Base-by-base conservation (phyloP, 495 filamentous ascomycete genomes). In the Talaromyces stipitatus region DNA sequence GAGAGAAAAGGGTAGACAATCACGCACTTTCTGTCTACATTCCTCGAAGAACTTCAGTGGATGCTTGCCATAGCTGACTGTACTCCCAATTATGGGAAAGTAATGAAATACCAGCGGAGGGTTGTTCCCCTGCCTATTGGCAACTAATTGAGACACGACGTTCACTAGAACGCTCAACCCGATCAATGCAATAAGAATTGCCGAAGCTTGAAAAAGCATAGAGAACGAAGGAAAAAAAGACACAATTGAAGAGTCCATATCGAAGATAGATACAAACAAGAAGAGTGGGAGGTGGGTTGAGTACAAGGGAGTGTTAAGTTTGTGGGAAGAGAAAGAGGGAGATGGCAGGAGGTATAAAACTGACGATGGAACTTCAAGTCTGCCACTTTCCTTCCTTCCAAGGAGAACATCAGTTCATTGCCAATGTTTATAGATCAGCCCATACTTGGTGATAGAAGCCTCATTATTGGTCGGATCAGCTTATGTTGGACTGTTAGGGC, bases 81-180 rank as follows among this genome's bases (percentile, higher is more conserved):
- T 85, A 62, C 76, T 84, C 50, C 83, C 83, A 50, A 86, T 67
- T 60, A 85, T 72, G 23, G 83, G 83, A 45, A 86, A 67, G 79
- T 76, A 83, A 66, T 86, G 82, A 69, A 85, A 85, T 32, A 85
- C 82, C n/a, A 86, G 57, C 1, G 83, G 83, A 14, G 83, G 83
- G 54, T 83, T 80, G 61, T 80, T 72, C 18, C 16, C 27, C 7
- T 76, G 73, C 57, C 86, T 87, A 67, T 80, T 85, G 72, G 87
- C 84, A 29, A 92, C 70, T 9, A 91, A 59, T 64, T 94, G 89
- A 43, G 74, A 68, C 55, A 89, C 58, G 51, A 92, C 84, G 63
- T 92, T 92, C 67, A 86, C 14, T 9, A 30, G 5, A 22, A 30
- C 29, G 27, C 50, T 52, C 47, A 67, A 55, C 23, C 66, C 58